Percentiles rank a stretch among this genome's conserved stretches.
Evolutionary conservation across 257 asterid genomes (phyloP).

Genomic region (Apocynum venetum): DNA sequence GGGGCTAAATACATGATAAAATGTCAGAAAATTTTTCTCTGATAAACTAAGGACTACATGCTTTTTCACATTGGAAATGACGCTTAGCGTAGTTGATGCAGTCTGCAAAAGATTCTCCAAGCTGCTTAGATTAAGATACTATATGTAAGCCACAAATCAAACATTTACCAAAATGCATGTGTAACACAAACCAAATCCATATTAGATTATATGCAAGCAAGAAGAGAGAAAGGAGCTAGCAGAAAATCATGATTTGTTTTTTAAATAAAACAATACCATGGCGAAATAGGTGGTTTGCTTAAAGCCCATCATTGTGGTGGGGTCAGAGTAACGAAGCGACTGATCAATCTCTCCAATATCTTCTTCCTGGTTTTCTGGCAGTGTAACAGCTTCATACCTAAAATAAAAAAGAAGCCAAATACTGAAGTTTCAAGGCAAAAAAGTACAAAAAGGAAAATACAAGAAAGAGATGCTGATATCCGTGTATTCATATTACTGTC

Average conservation of each 20-base stretch:
- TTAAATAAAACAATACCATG: slow-evolving; percentile 41
- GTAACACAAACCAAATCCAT: not conserved
- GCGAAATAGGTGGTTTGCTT: slow-evolving; percentile 54
- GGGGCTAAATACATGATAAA: not conserved
- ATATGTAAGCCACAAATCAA: not conserved
- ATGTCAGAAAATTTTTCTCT: not conserved
- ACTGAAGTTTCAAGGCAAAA: not conserved
- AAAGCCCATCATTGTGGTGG: slow-evolving; percentile 48
- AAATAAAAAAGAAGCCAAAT: slow-evolving; percentile 9
- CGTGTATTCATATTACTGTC: not conserved
- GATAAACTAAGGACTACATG: not conserved
- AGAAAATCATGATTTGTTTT: not conserved
- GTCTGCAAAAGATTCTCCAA: not conserved
- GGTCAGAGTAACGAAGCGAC: slow-evolving; percentile 37
- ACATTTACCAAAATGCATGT: not conserved
- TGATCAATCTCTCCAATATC: slow-evolving; percentile 60
- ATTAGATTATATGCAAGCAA: not conserved
- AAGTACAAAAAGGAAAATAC: slow-evolving; percentile 4
- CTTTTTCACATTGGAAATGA: not conserved
- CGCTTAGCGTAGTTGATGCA: not conserved
- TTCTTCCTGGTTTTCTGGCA: slow-evolving; percentile 52
- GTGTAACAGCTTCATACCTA: slow-evolving; percentile 58
- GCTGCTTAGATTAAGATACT: not conserved
- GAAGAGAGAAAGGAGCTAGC: not conserved
- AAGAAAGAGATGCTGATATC: not conserved